Evolutionary conservation across 2,329 filamentous ascomycete genomes (phyloP), one percentile per base, ranked within the genome.

Genomic region (Hypoxylon rubiginosum): DNA sequence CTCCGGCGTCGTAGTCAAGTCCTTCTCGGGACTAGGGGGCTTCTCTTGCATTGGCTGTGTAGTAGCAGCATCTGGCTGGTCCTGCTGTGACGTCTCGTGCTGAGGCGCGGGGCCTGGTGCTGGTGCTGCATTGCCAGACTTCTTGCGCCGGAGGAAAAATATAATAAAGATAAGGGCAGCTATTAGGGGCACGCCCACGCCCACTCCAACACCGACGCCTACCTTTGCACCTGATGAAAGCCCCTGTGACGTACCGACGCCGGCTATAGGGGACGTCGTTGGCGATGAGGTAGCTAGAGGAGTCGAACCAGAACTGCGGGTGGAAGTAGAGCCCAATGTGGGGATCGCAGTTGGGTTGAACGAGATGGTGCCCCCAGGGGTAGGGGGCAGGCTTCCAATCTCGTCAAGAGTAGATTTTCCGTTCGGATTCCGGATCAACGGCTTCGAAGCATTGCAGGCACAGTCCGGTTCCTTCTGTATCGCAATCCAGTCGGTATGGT

Each of bases 381-480:
- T 70, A 17, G 69, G 65, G n/a, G 72, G 72, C 5, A 74, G 65
- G 15, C 66, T 51, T 10, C 36, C 71, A 13, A 73, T 65, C 11
- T 72, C 52, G 26, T 71, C 64, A 15, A 73, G 61, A 3, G 67
- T 73, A 3, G 70, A 65, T n/a, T 70, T 63, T 4, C 71, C 70
- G n/a, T 63, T 66, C 4, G 71, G 57, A 48, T 73, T 73, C 10
- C 66, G 65, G 26, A 73, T 70, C 21, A 74, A 48, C 2, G 72
- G 61, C 9, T 39, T 59, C 19, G 71, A 66, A 2, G 69, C 68
- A n/a, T 72, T 63, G 58, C 72, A 74, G 2, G 63, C 64, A 49
- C 71, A 74, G 30, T 73, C 68, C 10, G 63, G 63, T 36, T 74
- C 72, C 39, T 73, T 70, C 36, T 72, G 54, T 11, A 74, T 72